Evolutionary conservation across 23 red algal species (phyloP).

Genomic region (Gracilaria domingensis): DNA sequence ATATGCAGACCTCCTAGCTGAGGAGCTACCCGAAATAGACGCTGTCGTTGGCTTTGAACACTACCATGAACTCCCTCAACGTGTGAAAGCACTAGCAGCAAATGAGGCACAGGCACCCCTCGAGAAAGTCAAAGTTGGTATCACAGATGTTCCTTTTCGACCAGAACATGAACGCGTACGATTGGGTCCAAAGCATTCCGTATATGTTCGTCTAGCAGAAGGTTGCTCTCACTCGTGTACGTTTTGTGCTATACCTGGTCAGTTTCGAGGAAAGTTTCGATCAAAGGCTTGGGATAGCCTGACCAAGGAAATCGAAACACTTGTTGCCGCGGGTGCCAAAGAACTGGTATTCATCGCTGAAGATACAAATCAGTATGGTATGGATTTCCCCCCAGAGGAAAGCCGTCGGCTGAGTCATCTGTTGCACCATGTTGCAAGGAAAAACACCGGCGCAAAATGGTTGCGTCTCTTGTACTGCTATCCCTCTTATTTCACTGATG

Average conservation of each 20-base stretch:
- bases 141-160: conserved; percentile 87
- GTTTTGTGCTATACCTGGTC: conserved; percentile 94
- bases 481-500: conserved; percentile 93
- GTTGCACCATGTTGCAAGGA: conserved; percentile 74
- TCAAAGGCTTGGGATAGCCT: conserved; percentile 85
- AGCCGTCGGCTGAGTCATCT: conserved; percentile 77
- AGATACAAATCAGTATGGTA: conserved; percentile 98
- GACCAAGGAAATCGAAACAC: conserved; percentile 73
- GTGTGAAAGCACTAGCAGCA: conserved; percentile 36
- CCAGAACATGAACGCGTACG: conserved; percentile 81
- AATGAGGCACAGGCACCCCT: neutral
- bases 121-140: conserved; percentile 71
- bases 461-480: conserved; percentile 97
- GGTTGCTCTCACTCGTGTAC: conserved; percentile 93
- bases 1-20: conserved; percentile 88
- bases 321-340: conserved; percentile 78
- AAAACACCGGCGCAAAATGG: conserved; percentile 61
- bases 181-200: conserved; percentile 81
- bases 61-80: conserved; percentile 80
- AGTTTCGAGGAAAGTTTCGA: conserved; percentile 88
- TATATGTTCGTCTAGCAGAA: conserved; percentile 92
- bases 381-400: conserved; percentile 88
- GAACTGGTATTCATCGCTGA: conserved; percentile 97
- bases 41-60: conserved; percentile 97
- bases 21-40: conserved; percentile 91